Evolutionary conservation across 2,329 filamentous ascomycete species (phyloP).

Genomic region (Cladobotryum protrusum): DNA sequence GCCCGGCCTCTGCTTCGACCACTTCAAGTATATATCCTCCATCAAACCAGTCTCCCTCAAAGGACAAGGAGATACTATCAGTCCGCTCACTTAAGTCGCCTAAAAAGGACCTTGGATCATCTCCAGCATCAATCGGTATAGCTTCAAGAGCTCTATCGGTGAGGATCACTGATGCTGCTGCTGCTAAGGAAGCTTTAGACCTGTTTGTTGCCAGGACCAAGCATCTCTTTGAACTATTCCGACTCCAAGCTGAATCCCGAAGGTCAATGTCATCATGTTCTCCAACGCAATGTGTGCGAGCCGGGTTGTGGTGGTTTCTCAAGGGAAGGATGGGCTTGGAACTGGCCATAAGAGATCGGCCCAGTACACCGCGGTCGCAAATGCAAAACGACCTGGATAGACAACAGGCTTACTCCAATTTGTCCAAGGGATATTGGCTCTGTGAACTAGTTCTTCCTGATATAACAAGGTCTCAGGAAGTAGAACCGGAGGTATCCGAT

Average conservation of each 20-base stretch:
- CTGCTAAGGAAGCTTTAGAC: slow-evolving; percentile 59
- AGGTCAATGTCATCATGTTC: slow-evolving; percentile 59
- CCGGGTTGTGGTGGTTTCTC: slow-evolving; percentile 84
- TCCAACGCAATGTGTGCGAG: slow-evolving; percentile 62
- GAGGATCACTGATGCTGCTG: slow-evolving; percentile 38
- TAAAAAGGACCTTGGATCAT: slow-evolving; percentile 16
- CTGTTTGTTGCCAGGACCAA: slow-evolving; percentile 65
- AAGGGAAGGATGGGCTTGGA: slow-evolving; percentile 74
- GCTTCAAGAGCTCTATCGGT: slow-evolving; percentile 29
- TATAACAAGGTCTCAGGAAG: slow-evolving; percentile 37
- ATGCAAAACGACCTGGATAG: slow-evolving; percentile 49
- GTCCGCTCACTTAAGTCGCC: slow-evolving; percentile 20
- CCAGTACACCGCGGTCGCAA: slow-evolving; percentile 44
- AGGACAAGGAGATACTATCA: slow-evolving; percentile 2
- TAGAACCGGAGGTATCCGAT: slow-evolving; percentile 44
- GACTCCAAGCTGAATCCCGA: slow-evolving; percentile 67
- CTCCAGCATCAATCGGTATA: slow-evolving; percentile 18
- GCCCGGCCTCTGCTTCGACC: slow-evolving; percentile 34
- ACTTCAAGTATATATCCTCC: slow-evolving; percentile 25
- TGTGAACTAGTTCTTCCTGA: slow-evolving; percentile 48
- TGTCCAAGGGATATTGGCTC: slow-evolving; percentile 87
- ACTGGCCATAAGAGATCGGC: slow-evolving; percentile 58
- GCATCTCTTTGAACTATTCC: slow-evolving; percentile 71
- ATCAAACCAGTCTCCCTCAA: slow-evolving; percentile 8
- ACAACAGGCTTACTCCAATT: slow-evolving; percentile 76